Base-by-base conservation (phyloP, 2,329 filamentous ascomycete genomes). In the Neoarthrinium moseri region DNA sequence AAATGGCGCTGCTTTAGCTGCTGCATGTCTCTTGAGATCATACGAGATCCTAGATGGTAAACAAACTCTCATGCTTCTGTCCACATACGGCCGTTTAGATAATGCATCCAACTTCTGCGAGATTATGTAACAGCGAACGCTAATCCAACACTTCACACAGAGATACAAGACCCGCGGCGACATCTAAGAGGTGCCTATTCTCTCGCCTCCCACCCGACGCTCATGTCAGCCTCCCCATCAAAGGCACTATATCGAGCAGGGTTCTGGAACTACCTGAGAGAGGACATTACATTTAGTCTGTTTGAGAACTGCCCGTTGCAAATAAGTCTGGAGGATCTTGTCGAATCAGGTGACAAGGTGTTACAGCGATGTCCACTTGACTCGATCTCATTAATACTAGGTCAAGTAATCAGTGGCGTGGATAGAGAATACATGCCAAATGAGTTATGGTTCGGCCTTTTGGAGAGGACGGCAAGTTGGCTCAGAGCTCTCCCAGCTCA, bases 281-380 rank as follows among this genome's bases (percentile, higher is more conserved):
- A 77, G 53, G 73, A 78, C 29, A 76, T 78, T n/a, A 77, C 74
- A 0, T 73, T 75, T n/a, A 72, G 72, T n/a, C 53, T 78, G 1
- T 74, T 72, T 32, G 61, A 69, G 29, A 55, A 60, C 5, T 69
- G 68, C 18, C 62, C 62, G 0, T 51, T 75, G 1, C 73, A 72
- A 50, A 72, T 74, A 45, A 59, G 69, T 15, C 43, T 71, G 11
- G 37, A 58, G 11, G 32, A 48, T 20, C n/a, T n/a, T n/a, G n/a
- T n/a, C n/a, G n/a, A 33, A 30, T 47, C 15, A 6, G 51, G 15
- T 42, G 39, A 5, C 29, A 18, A 7, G 48, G 45, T 2, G 38
- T 56, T 4, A 23, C 48, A 1, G 48, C 50, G 0, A 64, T 70
- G 62, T 46, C 57, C 61, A 21, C 62, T 74, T 2, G 74, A 76